phyloP scores from a whole-genome alignment of 176 grass and related monocot genomes.

The Cenchrus fungigraminus region DNA sequence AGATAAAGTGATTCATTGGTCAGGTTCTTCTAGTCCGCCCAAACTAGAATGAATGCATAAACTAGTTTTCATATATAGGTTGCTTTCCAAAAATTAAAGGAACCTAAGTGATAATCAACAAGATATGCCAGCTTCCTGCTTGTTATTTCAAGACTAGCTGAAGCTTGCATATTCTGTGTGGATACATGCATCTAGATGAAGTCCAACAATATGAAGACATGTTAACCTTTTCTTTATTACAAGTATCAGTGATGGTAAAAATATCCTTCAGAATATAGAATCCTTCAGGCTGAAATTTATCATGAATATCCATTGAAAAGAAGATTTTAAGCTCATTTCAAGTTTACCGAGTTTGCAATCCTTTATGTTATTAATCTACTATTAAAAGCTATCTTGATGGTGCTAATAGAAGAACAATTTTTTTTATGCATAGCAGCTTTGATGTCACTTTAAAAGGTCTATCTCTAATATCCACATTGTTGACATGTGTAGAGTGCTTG shows the following conservation, averaged over 20 bases:
- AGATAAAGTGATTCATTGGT: not conserved
- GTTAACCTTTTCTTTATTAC: not conserved
- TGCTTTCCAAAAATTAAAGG: not conserved
- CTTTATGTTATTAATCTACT: not conserved
- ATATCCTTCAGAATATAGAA: not conserved
- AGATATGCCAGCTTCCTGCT: not conserved
- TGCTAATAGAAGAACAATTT: not conserved
- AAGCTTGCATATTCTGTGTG: slow-evolving; percentile 11
- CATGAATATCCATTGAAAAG: not conserved
- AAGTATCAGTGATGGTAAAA: not conserved
- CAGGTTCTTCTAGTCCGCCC: not conserved
- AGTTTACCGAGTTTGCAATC: not conserved
- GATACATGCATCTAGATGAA: not conserved
- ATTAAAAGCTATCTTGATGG: not conserved
- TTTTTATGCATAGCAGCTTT: not conserved
- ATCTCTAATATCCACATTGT: not conserved
- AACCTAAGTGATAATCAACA: not conserved
- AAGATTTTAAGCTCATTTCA: not conserved
- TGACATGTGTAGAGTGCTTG: slow-evolving; percentile 52
- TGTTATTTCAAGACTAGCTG: not conserved
- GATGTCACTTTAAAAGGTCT: not conserved
- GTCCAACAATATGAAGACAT: not conserved
- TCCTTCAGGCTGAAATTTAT: not conserved
- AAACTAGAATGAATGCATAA: not conserved
- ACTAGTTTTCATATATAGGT: not conserved